Percentiles rank a stretch among this genome's conserved stretches.
Evolutionary conservation across 306 rosid species (phyloP).

Genomic region (Oemleria cerasiformis): DNA sequence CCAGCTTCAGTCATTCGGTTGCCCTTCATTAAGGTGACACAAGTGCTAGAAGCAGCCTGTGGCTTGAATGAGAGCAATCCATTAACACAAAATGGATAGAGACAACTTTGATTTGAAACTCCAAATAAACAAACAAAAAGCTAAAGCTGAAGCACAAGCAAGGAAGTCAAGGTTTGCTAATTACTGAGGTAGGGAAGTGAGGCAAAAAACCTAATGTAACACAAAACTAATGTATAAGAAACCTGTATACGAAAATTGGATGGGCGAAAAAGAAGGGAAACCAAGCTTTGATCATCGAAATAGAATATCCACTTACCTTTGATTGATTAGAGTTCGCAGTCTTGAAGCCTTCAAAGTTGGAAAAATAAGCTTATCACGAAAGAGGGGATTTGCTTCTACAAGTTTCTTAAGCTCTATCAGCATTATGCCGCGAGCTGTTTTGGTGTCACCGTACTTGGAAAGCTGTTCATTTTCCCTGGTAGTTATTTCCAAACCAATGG

Average conservation of each 20-base stretch:
- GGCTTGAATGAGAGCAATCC: neutral
- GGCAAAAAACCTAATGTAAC: neutral
- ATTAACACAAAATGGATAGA: neutral
- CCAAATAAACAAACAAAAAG: neutral
- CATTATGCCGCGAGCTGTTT: slow-evolving; percentile 82
- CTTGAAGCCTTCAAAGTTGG: slow-evolving; percentile 72
- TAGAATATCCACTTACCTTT: slow-evolving; percentile 50
- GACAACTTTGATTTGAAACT: neutral
- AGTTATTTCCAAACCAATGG: slow-evolving; percentile 23
- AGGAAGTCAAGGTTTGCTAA: neutral
- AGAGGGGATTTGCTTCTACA: slow-evolving; percentile 78
- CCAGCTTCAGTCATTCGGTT: slow-evolving; percentile 1
- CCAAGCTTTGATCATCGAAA: slow-evolving; percentile 16
- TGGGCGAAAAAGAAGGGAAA: neutral
- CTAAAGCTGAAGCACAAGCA: slow-evolving; percentile 6
- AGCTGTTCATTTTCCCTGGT: slow-evolving; percentile 84
- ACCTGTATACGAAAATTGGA: neutral
- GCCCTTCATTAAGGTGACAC: neutral
- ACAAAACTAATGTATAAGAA: neutral
- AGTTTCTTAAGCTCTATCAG: slow-evolving; percentile 78
- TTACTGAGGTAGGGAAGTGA: neutral
- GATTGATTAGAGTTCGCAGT: slow-evolving; percentile 76
- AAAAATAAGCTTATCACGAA: slow-evolving; percentile 74
- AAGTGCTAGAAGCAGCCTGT: neutral
- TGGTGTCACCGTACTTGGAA: slow-evolving; percentile 81